phyloP scores from a whole-genome alignment of 768 basidiomycete genomes.

The Boletus fagicola region DNA sequence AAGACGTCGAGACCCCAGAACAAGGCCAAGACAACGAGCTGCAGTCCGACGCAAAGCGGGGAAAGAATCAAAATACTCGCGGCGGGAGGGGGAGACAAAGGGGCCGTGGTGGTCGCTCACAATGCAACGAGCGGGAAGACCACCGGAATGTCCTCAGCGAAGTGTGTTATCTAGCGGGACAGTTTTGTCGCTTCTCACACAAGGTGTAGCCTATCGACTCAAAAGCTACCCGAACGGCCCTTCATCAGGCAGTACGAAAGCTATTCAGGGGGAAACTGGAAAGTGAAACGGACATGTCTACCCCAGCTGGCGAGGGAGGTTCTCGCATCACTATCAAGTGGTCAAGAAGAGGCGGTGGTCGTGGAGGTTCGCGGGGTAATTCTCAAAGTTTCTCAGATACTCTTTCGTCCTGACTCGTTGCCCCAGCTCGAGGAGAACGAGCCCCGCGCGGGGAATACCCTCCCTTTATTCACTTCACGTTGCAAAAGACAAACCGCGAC shows the following conservation, averaged over 20 bases:
- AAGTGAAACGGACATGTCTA: conserved; percentile 66
- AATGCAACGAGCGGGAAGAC: conserved; percentile 53
- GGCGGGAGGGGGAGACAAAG: conserved; percentile 47
- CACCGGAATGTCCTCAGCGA: conserved; percentile 75
- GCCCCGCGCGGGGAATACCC: conserved; percentile 65
- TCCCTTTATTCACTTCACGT: conserved; percentile 92
- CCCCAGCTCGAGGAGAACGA: conserved; percentile 38
- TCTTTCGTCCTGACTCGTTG: not conserved
- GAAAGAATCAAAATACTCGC: conserved; percentile 41
- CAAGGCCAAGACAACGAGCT: conserved; percentile 17
- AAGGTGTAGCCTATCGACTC: conserved; percentile 69
- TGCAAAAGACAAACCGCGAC: conserved; percentile 97
- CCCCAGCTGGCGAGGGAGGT: conserved; percentile 57
- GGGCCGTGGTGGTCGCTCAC: conserved; percentile 40
- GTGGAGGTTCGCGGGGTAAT: conserved; percentile 41
- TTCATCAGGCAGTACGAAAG: conserved; percentile 80
- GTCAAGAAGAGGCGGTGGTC: conserved; percentile 51
- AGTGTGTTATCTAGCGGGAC: conserved; percentile 47
- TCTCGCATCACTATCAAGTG: conserved; percentile 79
- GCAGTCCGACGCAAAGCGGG: conserved; percentile 33
- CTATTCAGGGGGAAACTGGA: conserved; percentile 83
- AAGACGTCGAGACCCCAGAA: conserved; percentile 22
- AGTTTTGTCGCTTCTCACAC: conserved; percentile 15
- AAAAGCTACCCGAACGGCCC: conserved; percentile 75
- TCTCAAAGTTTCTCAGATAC: not conserved